phyloP scores from a whole-genome alignment of 805 yeast species.

The Yarrowia alimentaria region DNA sequence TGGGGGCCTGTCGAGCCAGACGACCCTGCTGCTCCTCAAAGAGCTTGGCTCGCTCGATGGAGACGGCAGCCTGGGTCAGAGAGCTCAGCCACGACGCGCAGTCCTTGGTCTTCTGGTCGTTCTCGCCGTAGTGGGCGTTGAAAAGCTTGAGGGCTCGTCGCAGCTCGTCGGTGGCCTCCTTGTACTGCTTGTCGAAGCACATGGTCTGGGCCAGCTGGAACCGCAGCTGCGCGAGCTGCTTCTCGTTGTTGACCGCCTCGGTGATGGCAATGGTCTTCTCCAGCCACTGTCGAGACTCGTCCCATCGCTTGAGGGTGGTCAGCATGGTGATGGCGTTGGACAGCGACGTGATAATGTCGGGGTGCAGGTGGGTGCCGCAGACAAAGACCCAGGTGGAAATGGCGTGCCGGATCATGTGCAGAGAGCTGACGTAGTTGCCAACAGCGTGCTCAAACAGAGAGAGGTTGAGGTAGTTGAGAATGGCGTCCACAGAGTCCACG shows the following conservation, averaged over 20 bases:
- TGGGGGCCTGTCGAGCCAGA: constrained; percentile 16
- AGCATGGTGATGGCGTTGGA: constrained; percentile 61
- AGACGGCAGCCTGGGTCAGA: constrained; percentile 50
- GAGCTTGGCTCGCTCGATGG: constrained; percentile 44
- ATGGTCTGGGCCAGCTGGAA: constrained; percentile 68
- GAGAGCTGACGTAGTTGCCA: constrained; percentile 57
- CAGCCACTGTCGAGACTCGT: constrained; percentile 54
- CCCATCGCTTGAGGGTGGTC: constrained; percentile 50
- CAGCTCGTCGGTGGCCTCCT: constrained; percentile 57
- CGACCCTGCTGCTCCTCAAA: constrained; percentile 12
- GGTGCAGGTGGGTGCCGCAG: constrained; percentile 60
- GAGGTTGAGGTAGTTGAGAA: constrained; percentile 68
- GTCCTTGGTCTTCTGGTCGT: constrained; percentile 65
- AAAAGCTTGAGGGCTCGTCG: constrained; percentile 57
- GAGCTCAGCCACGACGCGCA: constrained; percentile 62
- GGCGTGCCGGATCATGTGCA: constrained; percentile 61
- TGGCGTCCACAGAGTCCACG: constrained; percentile 71
- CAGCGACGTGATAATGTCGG: constrained; percentile 63
- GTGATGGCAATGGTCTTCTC: constrained; percentile 48
- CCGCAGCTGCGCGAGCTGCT: constrained; percentile 61
- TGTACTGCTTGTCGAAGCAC: constrained; percentile 51
- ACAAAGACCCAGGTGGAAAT: constrained; percentile 56
- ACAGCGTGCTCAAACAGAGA: constrained; percentile 67
- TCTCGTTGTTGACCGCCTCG: constrained; percentile 58
- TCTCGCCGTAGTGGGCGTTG: constrained; percentile 59